Evolutionary conservation across 257 asterid genomes (phyloP).

Genomic region (Knoxia roxburghii): DNA sequence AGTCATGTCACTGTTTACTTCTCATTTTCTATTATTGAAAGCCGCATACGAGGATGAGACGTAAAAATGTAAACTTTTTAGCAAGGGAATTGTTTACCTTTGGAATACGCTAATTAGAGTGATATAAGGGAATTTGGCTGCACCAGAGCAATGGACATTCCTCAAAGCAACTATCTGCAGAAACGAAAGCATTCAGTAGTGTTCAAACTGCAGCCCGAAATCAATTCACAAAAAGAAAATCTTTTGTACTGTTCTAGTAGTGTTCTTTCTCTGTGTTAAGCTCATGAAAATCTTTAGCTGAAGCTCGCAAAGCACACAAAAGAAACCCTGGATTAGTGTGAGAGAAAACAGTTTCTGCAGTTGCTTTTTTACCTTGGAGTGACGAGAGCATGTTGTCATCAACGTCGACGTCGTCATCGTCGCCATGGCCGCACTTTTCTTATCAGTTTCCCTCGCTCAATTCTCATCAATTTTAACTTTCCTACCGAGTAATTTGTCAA

Average conservation of each 20-base stretch:
- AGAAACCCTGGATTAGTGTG: neutral
- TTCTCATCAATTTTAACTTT: neutral
- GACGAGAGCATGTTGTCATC: constrained; percentile 2
- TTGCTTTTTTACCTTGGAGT: constrained; percentile 2
- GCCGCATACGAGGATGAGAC: too few relatives aligned
- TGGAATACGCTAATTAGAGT: neutral
- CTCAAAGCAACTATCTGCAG: neutral
- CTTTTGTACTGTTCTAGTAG: too few relatives aligned
- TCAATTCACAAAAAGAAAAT: neutral
- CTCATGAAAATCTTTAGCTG: neutral
- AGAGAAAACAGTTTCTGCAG: neutral
- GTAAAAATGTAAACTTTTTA: too few relatives aligned
- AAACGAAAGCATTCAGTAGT: neutral
- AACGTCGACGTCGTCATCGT: neutral
- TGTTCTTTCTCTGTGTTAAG: neutral
- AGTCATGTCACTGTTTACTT: too few relatives aligned
- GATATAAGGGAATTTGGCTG: too few relatives aligned
- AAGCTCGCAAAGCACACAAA: neutral
- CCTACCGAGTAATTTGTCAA: too few relatives aligned
- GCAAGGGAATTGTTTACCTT: neutral
- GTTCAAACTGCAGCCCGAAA: neutral
- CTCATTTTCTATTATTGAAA: too few relatives aligned
- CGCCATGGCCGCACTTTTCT: constrained; percentile 7
- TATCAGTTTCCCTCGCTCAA: neutral
- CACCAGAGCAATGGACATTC: constrained; percentile 1